These are phyloP conservation scores for Diacronema lutheri DNA, from an alignment of 78 protist species.

Conservation along the genomic window DNA sequence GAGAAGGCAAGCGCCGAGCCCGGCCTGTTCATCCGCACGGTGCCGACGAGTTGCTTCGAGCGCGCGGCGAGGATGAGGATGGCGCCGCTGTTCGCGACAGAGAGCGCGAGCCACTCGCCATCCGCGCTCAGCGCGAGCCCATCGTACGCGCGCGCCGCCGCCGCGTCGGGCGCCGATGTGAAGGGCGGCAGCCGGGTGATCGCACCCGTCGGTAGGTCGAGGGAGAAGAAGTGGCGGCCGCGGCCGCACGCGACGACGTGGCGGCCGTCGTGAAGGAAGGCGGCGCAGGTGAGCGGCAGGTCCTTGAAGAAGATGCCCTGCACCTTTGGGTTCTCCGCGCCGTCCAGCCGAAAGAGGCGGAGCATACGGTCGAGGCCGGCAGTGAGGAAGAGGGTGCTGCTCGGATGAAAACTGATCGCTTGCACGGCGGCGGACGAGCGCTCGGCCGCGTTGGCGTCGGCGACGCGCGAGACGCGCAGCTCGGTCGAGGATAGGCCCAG, in stretches of 20 bases:
- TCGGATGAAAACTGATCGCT: constrained; percentile 34
- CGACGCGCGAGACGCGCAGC: background rate
- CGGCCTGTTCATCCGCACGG: constrained; percentile 27
- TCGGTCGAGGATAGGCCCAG: background rate
- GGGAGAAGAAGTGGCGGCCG: background rate
- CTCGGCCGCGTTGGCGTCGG: constrained; percentile 18
- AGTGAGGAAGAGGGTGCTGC: constrained; percentile 2
- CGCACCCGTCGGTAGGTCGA: constrained; percentile 1
- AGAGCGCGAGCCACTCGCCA: constrained; percentile 3
- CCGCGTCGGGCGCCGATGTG: too few relatives aligned
- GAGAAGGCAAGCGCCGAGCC: background rate
- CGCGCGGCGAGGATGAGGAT: constrained; percentile 8
- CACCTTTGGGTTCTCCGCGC: constrained; percentile 1
- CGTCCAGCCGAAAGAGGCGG: constrained; percentile 34
- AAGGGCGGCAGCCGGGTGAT: background rate
- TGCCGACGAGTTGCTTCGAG: constrained; percentile 19
- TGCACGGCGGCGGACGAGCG: background rate
- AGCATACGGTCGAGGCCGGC: constrained; percentile 41
- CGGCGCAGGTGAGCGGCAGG: constrained; percentile 21
- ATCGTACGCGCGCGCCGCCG: background rate
- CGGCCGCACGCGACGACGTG: background rate
- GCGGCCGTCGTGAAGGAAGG: constrained; percentile 15
- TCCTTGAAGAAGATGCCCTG: constrained; percentile 6
- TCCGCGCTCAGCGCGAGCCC: background rate
- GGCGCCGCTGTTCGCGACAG: background rate